Evolutionary conservation across 257 asterid genomes (phyloP), one percentile per base, ranked within the genome.

Genomic region (Solanum dulcamara): DNA sequence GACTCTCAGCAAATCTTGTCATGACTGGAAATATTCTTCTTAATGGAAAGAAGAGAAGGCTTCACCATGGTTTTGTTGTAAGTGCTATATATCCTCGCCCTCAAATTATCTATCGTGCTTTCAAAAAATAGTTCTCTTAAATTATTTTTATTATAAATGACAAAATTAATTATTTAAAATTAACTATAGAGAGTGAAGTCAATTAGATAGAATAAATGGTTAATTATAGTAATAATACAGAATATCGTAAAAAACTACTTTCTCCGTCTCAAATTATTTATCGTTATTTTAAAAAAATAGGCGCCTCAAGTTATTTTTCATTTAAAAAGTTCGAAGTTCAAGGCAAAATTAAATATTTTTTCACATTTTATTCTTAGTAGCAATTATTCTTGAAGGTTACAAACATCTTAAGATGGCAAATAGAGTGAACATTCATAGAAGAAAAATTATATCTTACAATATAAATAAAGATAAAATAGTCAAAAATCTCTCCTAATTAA

Each of bases 11-110:
- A 81, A 96, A 92, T 87, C 96, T 94, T 8, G 89, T 93, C 7
- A 90, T 90, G 94, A 90, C 92, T 8, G 98, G 98, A 17, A 86
- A 88, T 85, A 89, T 94, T 80, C 86, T 89, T 48, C 91, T 93
- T 13, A 94, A 93, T 82, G 99, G 98, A 13, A 92, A 84, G 87
- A 93, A 92, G 85, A 89, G 71, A 48, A 90, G 86, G 33, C 93
- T 90, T 38, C 84, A 85, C 42, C 88, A 90, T 70, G 96, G 94
- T 24, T 89, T 85, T 84, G 86, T 88, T 42, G 99, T 96, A 90
- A 92, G 96, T 89, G 0, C 50, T 33, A 13, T 24, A 35, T 3
- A 51, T 55, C 6, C 42, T 37, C 42, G 1, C 1, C 9, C 9
- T 37, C 32, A 32, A 67, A 60, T 11, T 24, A 60, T 24, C 12